Evolutionary conservation across 2,329 filamentous ascomycete species (phyloP).

Genomic region (Penicillium crustosum): DNA sequence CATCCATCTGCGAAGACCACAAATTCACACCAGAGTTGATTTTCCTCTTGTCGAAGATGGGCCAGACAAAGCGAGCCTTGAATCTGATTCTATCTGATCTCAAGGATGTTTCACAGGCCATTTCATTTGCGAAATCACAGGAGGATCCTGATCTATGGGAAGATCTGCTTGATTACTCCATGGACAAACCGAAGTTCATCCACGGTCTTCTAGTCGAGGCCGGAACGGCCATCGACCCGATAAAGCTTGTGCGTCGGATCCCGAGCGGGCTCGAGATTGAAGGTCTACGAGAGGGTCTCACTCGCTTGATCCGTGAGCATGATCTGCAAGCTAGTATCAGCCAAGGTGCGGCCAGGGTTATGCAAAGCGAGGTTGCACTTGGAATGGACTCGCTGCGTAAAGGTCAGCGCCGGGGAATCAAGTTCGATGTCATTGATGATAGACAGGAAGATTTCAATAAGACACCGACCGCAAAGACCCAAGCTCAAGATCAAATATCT

Average conservation of each 20-base stretch:
- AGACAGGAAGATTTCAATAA: constrained; percentile 12
- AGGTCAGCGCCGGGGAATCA: constrained; percentile 81
- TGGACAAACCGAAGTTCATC: constrained; percentile 97
- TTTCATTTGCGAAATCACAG: constrained; percentile 90
- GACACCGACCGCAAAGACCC: constrained; percentile 15
- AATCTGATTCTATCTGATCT: constrained; percentile 93
- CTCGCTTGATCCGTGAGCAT: constrained; percentile 90
- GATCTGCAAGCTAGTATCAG: constrained; percentile 94
- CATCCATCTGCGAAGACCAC: constrained; percentile 73
- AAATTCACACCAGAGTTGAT: constrained; percentile 92
- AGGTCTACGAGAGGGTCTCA: constrained; percentile 81
- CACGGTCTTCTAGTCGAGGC: constrained; percentile 88
- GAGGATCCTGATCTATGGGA: constrained; percentile 93
- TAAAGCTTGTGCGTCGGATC: constrained; percentile 84
- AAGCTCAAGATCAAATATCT: constrained; percentile 15
- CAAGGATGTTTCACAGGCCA: constrained; percentile 86
- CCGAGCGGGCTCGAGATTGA: constrained; percentile 91
- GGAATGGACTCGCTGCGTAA: constrained; percentile 78
- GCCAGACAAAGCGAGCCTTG: constrained; percentile 86
- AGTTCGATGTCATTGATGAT: constrained; percentile 69
- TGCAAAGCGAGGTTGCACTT: constrained; percentile 80
- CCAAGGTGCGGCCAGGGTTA: constrained; percentile 80
- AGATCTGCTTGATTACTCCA: constrained; percentile 88
- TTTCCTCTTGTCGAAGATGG: constrained; percentile 91
- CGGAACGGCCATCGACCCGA: constrained; percentile 88